A percentile compares a stretch with the other conserved stretches of the same genome.
phyloP scores from a whole-genome alignment of 768 basidiomycete genomes.

The Chalciporus pseudorubinellus region DNA sequence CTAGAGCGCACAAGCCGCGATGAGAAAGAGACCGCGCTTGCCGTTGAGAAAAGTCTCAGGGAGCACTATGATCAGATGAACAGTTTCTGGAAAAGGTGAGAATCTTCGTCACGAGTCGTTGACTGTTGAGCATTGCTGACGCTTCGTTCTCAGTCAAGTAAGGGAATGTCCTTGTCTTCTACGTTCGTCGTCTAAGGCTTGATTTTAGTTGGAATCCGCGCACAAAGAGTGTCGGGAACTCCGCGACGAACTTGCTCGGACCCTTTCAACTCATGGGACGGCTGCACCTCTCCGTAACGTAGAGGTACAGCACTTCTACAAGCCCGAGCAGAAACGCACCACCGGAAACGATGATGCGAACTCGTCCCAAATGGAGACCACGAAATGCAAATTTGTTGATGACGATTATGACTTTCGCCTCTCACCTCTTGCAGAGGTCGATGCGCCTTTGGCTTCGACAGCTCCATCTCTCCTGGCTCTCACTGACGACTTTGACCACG shows the following conservation, averaged over 20 bases:
- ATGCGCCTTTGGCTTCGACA: slow-evolving; percentile 26
- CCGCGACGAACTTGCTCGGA: slow-evolving; percentile 28
- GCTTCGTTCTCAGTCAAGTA: slow-evolving; percentile 33
- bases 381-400: slow-evolving; percentile 24
- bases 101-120: slow-evolving; percentile 7
- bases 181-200: slow-evolving; percentile 6
- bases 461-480: slow-evolving; percentile 31
- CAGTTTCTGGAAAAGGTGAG: slow-evolving; percentile 39
- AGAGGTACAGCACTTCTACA: slow-evolving; percentile 25
- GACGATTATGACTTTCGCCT: slow-evolving; percentile 31
- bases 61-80: slow-evolving; percentile 50
- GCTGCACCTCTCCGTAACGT: slow-evolving; percentile 7
- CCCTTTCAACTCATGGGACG: slow-evolving; percentile 13
- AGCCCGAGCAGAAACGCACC: slow-evolving; percentile 21
- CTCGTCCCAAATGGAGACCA: slow-evolving; percentile 11
- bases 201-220: slow-evolving; percentile 21
- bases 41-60: slow-evolving; percentile 51
- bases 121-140: slow-evolving; percentile 16
- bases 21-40: slow-evolving; percentile 52
- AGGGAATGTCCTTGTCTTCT: slow-evolving; percentile 17
- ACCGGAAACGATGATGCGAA: slow-evolving; percentile 14
- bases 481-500: slow-evolving; percentile 28
- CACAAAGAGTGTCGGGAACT: slow-evolving; percentile 27
- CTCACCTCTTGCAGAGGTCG: slow-evolving; percentile 29
- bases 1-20: slow-evolving; percentile 39